Evolutionary conservation across 2,329 filamentous ascomycete species (phyloP).

Genomic region (Tolypocladium inflatum): DNA sequence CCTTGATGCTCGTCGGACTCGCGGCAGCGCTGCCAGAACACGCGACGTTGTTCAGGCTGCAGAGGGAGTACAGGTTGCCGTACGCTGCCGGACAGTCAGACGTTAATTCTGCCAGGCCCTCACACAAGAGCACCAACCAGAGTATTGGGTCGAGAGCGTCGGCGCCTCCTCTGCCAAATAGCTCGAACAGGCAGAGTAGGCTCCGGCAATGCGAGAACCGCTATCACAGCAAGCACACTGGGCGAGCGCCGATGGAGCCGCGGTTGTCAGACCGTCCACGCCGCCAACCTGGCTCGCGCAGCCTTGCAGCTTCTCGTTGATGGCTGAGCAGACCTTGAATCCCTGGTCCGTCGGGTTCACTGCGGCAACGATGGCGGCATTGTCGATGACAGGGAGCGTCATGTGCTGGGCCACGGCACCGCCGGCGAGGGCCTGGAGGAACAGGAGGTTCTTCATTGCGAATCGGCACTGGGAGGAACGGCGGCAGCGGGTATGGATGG

Average conservation of each 20-base stretch:
- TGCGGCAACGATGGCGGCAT: conserved; percentile 13
- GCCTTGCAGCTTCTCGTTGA: conserved; percentile 8
- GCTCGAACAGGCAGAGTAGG: conserved; percentile 18
- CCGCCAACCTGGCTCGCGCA: conserved; percentile 16
- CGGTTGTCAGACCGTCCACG: conserved; percentile 10
- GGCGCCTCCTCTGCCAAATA: conserved; percentile 16
- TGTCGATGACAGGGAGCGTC: conserved; percentile 9
- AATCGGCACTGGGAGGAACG: not conserved
- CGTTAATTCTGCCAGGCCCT: not conserved
- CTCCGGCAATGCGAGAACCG: conserved; percentile 10
- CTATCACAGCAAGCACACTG: conserved; percentile 19
- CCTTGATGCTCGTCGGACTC: not conserved
- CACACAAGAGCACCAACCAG: conserved; percentile 10
- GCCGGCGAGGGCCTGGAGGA: conserved; percentile 12
- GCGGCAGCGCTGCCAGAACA: not conserved
- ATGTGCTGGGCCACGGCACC: conserved; percentile 16
- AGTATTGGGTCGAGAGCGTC: conserved; percentile 10
- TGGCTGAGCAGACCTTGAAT: conserved; percentile 14
- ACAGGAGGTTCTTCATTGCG: conserved; percentile 13
- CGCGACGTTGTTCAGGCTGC: not conserved
- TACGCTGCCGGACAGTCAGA: conserved; percentile 10
- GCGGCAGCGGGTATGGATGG: not conserved
- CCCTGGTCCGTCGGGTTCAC: conserved; percentile 13
- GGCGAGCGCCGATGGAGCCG: conserved; percentile 11
- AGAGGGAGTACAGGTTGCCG: conserved; percentile 14